A percentile compares a stretch with the other conserved stretches of the same genome.
Conservation (phyloP, 2,329 filamentous ascomycete species). For the Leptosphaerulina australis region DNA sequence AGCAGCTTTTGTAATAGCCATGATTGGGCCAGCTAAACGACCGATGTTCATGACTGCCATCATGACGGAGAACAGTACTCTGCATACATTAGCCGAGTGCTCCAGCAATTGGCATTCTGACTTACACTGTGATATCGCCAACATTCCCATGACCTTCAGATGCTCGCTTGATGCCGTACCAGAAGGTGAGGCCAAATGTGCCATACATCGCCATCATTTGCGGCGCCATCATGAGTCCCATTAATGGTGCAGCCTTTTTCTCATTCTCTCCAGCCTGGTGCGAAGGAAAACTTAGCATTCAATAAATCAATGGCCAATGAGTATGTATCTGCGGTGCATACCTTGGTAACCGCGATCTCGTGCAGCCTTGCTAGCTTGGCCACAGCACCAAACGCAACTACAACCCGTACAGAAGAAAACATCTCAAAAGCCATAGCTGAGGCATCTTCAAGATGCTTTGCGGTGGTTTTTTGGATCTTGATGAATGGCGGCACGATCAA, state of each 20-base stretch:
- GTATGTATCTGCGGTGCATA: not conserved
- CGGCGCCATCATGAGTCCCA: slow-evolving; percentile 45
- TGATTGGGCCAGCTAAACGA: slow-evolving; percentile 38
- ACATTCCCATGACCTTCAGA: slow-evolving; percentile 38
- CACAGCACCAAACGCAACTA: slow-evolving; percentile 48
- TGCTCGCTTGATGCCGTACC: slow-evolving; percentile 48
- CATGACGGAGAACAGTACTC: slow-evolving; percentile 49
- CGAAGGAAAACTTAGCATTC: not conserved
- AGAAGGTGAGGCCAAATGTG: slow-evolving; percentile 48
- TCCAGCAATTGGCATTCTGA: not conserved
- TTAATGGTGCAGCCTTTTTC: slow-evolving; percentile 37
- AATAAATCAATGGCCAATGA: not conserved
- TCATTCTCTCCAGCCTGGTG: slow-evolving; percentile 32
- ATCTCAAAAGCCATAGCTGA: slow-evolving; percentile 49
- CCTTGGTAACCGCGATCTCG: slow-evolving; percentile 32
- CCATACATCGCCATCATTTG: slow-evolving; percentile 46
- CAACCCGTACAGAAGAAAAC: slow-evolving; percentile 47
- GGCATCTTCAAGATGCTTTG: slow-evolving; percentile 41
- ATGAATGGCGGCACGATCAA: slow-evolving; percentile 41
- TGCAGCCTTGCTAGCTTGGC: slow-evolving; percentile 42
- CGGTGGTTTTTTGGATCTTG: slow-evolving; percentile 41
- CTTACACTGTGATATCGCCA: slow-evolving; percentile 44
- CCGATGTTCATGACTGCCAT: slow-evolving; percentile 45
- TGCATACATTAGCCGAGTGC: slow-evolving; percentile 6
- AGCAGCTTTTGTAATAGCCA: slow-evolving; percentile 45